phyloP scores from a whole-genome alignment of 2,329 filamentous ascomycete genomes.

The Trematosphaeria pertusa region DNA sequence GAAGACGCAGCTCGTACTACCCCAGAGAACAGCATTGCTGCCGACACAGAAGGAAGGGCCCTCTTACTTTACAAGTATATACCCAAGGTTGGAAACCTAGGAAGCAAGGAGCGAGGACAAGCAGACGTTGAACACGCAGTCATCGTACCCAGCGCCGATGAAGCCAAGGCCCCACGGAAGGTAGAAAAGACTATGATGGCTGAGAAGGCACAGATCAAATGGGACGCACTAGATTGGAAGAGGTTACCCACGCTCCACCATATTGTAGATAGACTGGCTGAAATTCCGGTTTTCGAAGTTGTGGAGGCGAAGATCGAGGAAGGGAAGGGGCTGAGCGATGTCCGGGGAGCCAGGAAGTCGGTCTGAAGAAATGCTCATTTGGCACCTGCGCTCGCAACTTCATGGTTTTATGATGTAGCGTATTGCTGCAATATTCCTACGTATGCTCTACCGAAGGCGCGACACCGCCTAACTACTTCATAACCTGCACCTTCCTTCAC shows the following conservation, averaged over 20 bases:
- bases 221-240: constrained; percentile 61
- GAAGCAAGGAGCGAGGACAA: constrained; percentile 52
- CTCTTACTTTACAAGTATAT: constrained; percentile 66
- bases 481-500: no score
- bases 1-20: constrained; percentile 16
- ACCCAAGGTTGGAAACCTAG: constrained; percentile 56
- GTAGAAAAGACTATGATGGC: constrained; percentile 47
- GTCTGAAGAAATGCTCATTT: constrained; percentile 3
- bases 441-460: constrained; percentile 60
- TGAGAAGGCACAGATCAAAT: constrained; percentile 53
- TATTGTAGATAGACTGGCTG: constrained; percentile 58
- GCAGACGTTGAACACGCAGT: constrained; percentile 63
- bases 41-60: constrained; percentile 50
- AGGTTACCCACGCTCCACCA: constrained; percentile 67
- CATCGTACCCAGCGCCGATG: constrained; percentile 46
- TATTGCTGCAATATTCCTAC: constrained; percentile 60
- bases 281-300: constrained; percentile 65
- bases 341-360: constrained; percentile 42
- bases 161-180: constrained; percentile 39
- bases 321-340: constrained; percentile 60
- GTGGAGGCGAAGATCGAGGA: constrained; percentile 63
- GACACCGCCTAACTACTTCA: no score
- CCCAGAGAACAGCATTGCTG: constrained; percentile 3
- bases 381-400: background rate
- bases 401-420: constrained; percentile 59